Evolutionary conservation across 495 filamentous ascomycete species (phyloP).

Genomic region (Neurospora sp.): DNA sequence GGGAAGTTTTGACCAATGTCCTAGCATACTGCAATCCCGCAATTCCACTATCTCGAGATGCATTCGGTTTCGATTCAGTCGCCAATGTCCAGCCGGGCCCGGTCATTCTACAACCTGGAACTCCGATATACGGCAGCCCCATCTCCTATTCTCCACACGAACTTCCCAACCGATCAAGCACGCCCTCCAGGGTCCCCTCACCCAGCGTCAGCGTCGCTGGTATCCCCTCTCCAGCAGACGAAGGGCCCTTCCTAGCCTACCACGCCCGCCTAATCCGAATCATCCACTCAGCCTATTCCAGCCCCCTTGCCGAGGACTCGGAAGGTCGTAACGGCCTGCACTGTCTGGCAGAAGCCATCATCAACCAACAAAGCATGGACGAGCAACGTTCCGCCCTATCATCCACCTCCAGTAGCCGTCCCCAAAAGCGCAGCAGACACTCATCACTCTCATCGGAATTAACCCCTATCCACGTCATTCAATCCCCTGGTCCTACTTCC

Average conservation of each 20-base stretch:
- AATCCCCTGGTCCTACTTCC: not conserved
- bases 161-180: not conserved
- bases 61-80: constrained; percentile 25
- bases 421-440: constrained; percentile 12
- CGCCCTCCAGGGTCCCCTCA: not conserved
- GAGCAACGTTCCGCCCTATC: constrained; percentile 4
- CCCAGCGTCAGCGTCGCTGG: not conserved
- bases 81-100: not conserved
- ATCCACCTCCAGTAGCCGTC: constrained; percentile 1
- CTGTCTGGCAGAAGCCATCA: constrained; percentile 36
- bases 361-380: constrained; percentile 20
- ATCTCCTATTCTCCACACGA: not conserved
- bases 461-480: not conserved
- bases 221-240: constrained; percentile 1
- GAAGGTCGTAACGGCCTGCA: constrained; percentile 40
- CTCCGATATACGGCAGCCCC: not conserved
- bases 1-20: constrained; percentile 3
- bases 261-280: constrained; percentile 27
- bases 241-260: constrained; percentile 15
- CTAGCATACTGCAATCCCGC: constrained; percentile 6
- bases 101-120: constrained; percentile 9
- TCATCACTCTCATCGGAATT: not conserved
- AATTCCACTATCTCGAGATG: constrained; percentile 17
- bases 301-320: constrained; percentile 26
- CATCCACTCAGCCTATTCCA: constrained; percentile 20